Evolutionary conservation across 1,284 basidiomycete species (phyloP), one percentile per base, ranked within the genome.

Genomic region (Cystobasidiaceae sp.): DNA sequence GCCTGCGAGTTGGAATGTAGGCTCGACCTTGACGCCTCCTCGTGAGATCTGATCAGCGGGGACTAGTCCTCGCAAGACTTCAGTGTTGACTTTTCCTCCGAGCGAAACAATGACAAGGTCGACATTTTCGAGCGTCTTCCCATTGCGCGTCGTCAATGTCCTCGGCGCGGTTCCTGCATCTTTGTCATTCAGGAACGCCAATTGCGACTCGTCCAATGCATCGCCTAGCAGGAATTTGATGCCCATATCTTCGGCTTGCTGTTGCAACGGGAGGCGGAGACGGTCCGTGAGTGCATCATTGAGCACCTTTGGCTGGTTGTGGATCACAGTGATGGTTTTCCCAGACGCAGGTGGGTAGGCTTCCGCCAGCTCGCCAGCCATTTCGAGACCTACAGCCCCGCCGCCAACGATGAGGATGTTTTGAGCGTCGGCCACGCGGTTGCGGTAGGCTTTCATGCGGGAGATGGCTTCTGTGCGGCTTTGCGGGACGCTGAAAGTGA

Each of bases 361-460:
- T 28, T 21, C 49, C 23, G 48, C 48, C 19, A 62, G 30, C 23
- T 62, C 59, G 2, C 59, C 59, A 21, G 59, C 59, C 49, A 62
- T 33, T 37, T 62, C 59, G 17, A 56, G 7, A 8, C 59, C 59
- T n/a, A 62, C 59, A 17, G 48, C 59, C 27, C 59, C 59, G 8
- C 59, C 59, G 15, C 54, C 54, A 4, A 57, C 32, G 23, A 57
- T 27, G 11, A 57, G n/a, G 4, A 57, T 44, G 54, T 57, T 41
- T 37, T 43, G 17, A 6, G 54, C 54, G 13, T 21, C 39, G 5
- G 34, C 41, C 23, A 57, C 23, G 13, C 28, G 13, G 5, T 45
- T 37, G 23, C 41, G 54, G 25, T 57, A 57, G 5, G 17, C 21
- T 33, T 41, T 57, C 54, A 57, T 57, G 17, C n/a, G 15, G 4